Base-by-base conservation (phyloP, 1,139 yeast species). In the Hanseniaspora gamundiae region DNA sequence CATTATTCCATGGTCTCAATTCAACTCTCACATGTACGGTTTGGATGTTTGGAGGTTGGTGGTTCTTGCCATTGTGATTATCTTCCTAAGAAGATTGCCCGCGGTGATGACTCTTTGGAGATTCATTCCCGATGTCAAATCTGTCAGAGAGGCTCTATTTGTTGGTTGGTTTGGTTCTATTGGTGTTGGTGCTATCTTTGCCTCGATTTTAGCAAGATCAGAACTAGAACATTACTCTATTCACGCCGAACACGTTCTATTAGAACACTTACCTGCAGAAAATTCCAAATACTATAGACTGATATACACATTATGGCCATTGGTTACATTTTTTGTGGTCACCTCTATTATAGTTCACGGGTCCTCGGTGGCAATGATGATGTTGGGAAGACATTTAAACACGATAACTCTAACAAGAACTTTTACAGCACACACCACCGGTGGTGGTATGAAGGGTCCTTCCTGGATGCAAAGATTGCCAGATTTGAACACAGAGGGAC, bases 111-210 rank as follows among this genome's bases (percentile, higher is more conserved):
- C 77, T 1, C 66, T 85, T 45, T 85, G 85, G 57, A 86, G 88
- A 0, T 59, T 88, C 14, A 81, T 85, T n/a, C 95, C 97, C 0
- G 97, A 88, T 61, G 76, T 91, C 39, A 78, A 85, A 54, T 78
- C 91, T 30, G 88, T 97, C 96, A 76, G 95, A 62, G 97, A 91
- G 59, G 96, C 96, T 0, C 59, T 91, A 7, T 87, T 91, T 58
- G 88, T 94, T 61, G 97, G 97, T 20, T 97, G 91, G 66, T 91
- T 91, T 61, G 98, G 98, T 40, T 98, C 98, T 9, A 86, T 91
- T 59, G 98, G 98, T 45, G 98, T 91, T 10, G 97, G 97, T 51
- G 97, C 97, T 1, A 75, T 91, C 19, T 91, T 85, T 64, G 94
- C 95, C 19, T 79, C 88, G 13, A 81, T 91, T 47, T 67, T 88